These are phyloP conservation scores for Rhizopogon vesiculosus DNA, from an alignment of 768 basidiomycete genomes.

Conservation along the genomic window DNA sequence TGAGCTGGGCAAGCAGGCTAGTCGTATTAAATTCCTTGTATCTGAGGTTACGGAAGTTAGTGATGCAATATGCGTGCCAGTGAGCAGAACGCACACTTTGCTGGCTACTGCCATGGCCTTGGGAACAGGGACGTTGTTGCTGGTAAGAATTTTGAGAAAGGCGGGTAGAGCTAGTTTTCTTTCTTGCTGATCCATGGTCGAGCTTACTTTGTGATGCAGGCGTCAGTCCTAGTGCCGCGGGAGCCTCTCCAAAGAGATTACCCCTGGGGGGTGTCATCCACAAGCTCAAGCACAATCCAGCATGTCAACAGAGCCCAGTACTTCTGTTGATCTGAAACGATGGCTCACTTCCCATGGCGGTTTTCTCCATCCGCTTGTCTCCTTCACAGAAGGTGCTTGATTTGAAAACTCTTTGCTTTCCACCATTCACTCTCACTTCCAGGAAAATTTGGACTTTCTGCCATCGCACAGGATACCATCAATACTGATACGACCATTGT, in stretches of 20 bases:
- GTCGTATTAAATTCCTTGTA: conserved; percentile 70
- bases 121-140: conserved; percentile 48
- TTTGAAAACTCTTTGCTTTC: not conserved
- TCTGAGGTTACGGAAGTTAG: conserved; percentile 33
- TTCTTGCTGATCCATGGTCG: conserved; percentile 11
- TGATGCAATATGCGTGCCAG: not conserved
- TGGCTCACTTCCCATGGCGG: conserved; percentile 53
- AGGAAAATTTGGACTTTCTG: conserved; percentile 43
- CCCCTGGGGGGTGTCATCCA: no score
- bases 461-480: conserved; percentile 46
- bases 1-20: conserved; percentile 49
- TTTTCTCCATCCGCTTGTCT: conserved; percentile 42
- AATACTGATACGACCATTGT: conserved; percentile 51
- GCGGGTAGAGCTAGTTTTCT: conserved; percentile 55
- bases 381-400: conserved; percentile 42
- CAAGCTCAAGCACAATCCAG: not conserved
- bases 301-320: not conserved
- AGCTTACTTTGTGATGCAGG: conserved; percentile 2
- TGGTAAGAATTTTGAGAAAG: conserved; percentile 64
- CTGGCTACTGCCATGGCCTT: conserved; percentile 68
- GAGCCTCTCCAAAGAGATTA: no score
- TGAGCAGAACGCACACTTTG: conserved; percentile 50
- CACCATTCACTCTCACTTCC: conserved; percentile 12
- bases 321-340: conserved; percentile 27
- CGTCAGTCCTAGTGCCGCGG: no score